Evolutionary conservation across 306 rosid species (phyloP).

Genomic region (Erythrophleum fordii): DNA sequence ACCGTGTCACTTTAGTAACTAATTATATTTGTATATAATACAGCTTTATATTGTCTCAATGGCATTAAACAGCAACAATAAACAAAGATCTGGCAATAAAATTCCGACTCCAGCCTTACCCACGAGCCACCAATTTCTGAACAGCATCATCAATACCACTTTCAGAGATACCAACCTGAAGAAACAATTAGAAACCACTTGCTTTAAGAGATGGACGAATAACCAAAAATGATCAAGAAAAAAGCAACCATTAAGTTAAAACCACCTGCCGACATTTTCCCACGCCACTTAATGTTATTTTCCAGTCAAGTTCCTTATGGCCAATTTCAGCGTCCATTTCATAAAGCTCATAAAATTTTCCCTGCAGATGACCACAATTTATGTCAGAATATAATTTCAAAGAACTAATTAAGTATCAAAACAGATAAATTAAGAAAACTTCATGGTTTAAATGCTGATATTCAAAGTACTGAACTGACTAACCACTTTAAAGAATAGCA

Average conservation of each 20-base stretch:
- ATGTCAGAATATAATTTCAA: conserved; percentile 27
- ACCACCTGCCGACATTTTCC: conserved; percentile 98
- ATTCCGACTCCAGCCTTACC: conserved; percentile 64
- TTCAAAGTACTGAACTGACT: conserved; percentile 46
- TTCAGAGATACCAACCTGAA: conserved; percentile 96
- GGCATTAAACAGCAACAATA: neutral
- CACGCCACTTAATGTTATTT: conserved; percentile 91
- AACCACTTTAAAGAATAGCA: conserved; percentile 96
- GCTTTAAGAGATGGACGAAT: conserved; percentile 27
- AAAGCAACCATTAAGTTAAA: conserved; percentile 21
- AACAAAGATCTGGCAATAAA: conserved; percentile 6
- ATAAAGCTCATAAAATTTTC: conserved; percentile 95
- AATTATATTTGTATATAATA: neutral
- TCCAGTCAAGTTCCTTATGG: conserved; percentile 99
- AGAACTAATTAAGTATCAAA: conserved; percentile 23
- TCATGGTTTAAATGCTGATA: conserved; percentile 8
- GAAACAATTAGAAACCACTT: conserved; percentile 30
- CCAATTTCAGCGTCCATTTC: conserved; percentile 98
- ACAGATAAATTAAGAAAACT: neutral
- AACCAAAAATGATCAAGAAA: conserved; percentile 13
- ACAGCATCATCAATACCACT: conserved; percentile 98
- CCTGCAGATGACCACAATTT: conserved; percentile 54
- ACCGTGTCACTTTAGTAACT: neutral
- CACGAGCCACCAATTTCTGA: conserved; percentile 90
- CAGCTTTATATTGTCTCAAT: neutral